Conservation (phyloP, 1,139 yeast genomes). For the Fermentozyma sake region DNA sequence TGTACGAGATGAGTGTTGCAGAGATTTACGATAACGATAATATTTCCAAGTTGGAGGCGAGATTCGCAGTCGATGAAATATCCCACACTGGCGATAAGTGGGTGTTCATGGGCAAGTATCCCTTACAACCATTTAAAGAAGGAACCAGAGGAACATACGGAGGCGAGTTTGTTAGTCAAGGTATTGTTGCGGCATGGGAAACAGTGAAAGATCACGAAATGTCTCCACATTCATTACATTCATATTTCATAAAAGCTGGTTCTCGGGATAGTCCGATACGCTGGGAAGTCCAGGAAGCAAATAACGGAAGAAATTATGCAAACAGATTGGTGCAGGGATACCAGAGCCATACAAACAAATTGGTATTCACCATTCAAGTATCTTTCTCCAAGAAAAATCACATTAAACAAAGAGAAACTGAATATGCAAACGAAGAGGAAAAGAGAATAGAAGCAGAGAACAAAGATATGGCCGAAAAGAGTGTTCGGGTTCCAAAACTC, state of each 20-base stretch:
- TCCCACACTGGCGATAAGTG: constrained; percentile 7
- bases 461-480: too few species aligned
- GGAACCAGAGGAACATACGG: constrained; percentile 39
- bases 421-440: constrained; percentile 6
- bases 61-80: constrained; percentile 14
- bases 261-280: constrained; percentile 24
- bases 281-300: constrained; percentile 31
- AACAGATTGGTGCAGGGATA: constrained; percentile 33
- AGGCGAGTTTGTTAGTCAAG: constrained; percentile 36
- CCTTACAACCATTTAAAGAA: constrained; percentile 28
- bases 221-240: constrained; percentile 38
- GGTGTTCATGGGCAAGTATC: constrained; percentile 28
- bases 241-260: constrained; percentile 40
- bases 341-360: constrained; percentile 25
- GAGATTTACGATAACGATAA: constrained; percentile 15
- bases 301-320: constrained; percentile 34
- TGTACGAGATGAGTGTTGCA: constrained; percentile 8
- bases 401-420: constrained; percentile 12
- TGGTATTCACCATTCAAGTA: constrained; percentile 30
- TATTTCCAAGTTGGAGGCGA: constrained; percentile 20
- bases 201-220: constrained; percentile 24
- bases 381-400: constrained; percentile 33
- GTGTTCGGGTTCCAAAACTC: too few species aligned
- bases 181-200: constrained; percentile 35
- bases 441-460: too few species aligned